These are phyloP conservation scores for Penicillium freii DNA, from an alignment of 2,329 filamentous ascomycete genomes.

Conservation along the genomic window DNA sequence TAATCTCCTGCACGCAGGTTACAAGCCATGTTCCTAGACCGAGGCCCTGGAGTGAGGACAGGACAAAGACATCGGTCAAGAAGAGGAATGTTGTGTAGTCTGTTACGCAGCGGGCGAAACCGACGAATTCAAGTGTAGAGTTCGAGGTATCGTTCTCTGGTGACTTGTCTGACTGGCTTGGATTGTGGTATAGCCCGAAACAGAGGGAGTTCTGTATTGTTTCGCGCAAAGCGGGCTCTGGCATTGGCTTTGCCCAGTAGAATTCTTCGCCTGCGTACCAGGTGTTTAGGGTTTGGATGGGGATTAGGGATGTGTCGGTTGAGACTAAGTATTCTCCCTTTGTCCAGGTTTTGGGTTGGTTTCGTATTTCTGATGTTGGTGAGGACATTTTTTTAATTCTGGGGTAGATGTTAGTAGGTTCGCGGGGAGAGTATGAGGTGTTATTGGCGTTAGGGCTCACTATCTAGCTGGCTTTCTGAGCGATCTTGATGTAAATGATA, in stretches of 20 bases:
- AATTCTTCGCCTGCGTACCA: conserved; percentile 9
- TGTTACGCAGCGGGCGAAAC: conserved; percentile 12
- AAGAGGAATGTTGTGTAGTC: conserved; percentile 14
- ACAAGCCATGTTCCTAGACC: conserved; percentile 15
- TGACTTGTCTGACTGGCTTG: background rate
- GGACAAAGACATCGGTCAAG: conserved; percentile 14
- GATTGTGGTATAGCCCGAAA: conserved; percentile 1
- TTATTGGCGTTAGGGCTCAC: background rate
- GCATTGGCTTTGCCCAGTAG: conserved; percentile 10
- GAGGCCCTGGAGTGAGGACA: conserved; percentile 4
- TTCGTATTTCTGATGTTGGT: background rate
- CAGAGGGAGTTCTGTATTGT: conserved; percentile 5
- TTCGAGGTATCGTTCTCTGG: background rate
- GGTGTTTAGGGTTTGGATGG: background rate
- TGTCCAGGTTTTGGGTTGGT: conserved; percentile 3
- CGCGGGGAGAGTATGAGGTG: background rate
- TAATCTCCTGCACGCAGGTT: conserved; percentile 13
- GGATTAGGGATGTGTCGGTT: conserved; percentile 2
- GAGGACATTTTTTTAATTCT: background rate
- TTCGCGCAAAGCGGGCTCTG: background rate
- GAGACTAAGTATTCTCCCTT: conserved; percentile 5
- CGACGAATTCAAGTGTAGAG: conserved; percentile 4
- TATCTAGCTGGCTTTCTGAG: background rate
- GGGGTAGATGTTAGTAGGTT: background rate
- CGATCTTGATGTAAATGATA: background rate